Percentiles rank a stretch among this genome's conserved stretches.
Conservation (phyloP, 2,329 filamentous ascomycete genomes). For the Calonectria crousiana region DNA sequence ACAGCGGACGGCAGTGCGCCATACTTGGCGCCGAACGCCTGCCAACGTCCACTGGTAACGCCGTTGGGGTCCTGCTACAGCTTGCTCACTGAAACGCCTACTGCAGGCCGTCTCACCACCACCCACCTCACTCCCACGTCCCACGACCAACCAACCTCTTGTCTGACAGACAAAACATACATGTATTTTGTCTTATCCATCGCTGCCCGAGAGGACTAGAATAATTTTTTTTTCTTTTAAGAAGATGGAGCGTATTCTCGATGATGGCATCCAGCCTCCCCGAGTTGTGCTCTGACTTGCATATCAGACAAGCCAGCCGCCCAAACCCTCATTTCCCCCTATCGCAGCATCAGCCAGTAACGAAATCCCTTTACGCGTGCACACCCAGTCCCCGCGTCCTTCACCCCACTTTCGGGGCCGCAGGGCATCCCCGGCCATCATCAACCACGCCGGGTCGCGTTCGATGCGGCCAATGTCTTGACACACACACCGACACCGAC, state of each 20-base stretch:
- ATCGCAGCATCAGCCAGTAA: not conserved
- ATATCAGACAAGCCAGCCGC: slow-evolving; percentile 1
- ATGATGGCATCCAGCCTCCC: not conserved
- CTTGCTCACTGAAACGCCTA: not conserved
- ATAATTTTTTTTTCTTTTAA: too few species aligned
- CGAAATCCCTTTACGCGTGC: slow-evolving; percentile 19
- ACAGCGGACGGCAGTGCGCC: slow-evolving; percentile 4
- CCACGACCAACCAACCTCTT: not conserved
- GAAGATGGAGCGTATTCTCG: not conserved
- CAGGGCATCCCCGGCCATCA: slow-evolving; percentile 14
- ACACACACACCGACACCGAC: not conserved
- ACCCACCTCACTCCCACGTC: slow-evolving; percentile 1
- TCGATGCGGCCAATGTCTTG: slow-evolving; percentile 34
- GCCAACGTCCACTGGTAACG: not conserved
- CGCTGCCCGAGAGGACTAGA: not conserved
- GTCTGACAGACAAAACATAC: not conserved
- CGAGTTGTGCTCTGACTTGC: not conserved
- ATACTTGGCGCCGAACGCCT: not conserved
- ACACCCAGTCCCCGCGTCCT: slow-evolving; percentile 13
- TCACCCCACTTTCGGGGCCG: slow-evolving; percentile 7
- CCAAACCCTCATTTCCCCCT: slow-evolving; percentile 7
- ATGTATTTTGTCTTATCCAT: not conserved
- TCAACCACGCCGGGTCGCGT: slow-evolving; percentile 28
- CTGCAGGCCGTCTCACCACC: slow-evolving; percentile 4
- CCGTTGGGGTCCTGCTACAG: not conserved